Evolutionary conservation across 2,329 filamentous ascomycete genomes (phyloP).

Genomic region (Sordariomycetes sp.): DNA sequence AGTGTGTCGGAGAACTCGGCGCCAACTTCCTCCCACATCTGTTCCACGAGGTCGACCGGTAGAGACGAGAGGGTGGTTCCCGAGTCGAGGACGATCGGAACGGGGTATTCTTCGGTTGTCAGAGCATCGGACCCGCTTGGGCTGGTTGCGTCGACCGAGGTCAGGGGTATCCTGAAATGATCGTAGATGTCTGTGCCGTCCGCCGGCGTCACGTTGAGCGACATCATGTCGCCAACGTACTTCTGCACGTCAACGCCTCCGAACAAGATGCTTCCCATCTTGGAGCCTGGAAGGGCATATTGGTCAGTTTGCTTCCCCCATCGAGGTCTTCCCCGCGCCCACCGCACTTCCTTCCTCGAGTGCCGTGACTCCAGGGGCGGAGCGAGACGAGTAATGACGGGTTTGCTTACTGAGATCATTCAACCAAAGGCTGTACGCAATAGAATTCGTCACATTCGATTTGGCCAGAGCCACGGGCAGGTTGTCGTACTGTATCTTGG

Average conservation of each 20-base stretch:
- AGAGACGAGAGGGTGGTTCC: slow-evolving; percentile 63
- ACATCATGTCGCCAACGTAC: slow-evolving; percentile 49
- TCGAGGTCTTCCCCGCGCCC: neutral
- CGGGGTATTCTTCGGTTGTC: slow-evolving; percentile 25
- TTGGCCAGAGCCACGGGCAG: slow-evolving; percentile 52
- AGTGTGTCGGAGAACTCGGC: slow-evolving; percentile 26
- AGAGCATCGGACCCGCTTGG: slow-evolving; percentile 34
- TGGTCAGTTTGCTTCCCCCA: neutral
- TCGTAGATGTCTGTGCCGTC: slow-evolving; percentile 24
- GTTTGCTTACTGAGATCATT: slow-evolving; percentile 30
- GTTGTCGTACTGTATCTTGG: slow-evolving; percentile 32
- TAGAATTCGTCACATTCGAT: slow-evolving; percentile 48
- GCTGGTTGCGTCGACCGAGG: slow-evolving; percentile 31
- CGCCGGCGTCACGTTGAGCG: slow-evolving; percentile 39
- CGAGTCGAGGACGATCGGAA: slow-evolving; percentile 59
- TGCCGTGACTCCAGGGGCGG: neutral
- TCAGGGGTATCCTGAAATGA: slow-evolving; percentile 34
- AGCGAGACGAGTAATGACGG: slow-evolving; percentile 7
- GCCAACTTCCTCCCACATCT: slow-evolving; percentile 41
- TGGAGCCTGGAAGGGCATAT: slow-evolving; percentile 24
- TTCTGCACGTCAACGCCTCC: slow-evolving; percentile 71
- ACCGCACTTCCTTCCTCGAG: neutral
- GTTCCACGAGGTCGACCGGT: slow-evolving; percentile 42
- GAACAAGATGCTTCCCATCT: slow-evolving; percentile 60
- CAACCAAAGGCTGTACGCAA: slow-evolving; percentile 60